Base-by-base conservation (phyloP, 1,139 yeast genomes). In the Pneumocystis jirovecii region DNA sequence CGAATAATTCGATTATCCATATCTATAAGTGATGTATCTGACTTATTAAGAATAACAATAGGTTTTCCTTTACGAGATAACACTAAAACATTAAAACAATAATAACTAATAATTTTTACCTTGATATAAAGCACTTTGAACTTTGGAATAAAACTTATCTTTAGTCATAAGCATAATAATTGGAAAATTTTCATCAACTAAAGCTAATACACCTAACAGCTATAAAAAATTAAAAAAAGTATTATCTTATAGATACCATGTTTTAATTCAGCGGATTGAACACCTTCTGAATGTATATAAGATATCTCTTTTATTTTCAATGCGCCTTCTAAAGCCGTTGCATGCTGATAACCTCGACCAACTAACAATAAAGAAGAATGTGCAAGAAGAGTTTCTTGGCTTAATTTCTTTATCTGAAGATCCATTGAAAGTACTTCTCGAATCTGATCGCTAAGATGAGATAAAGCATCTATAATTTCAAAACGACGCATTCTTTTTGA, bases 251-350 rank as follows among this genome's bases (percentile, higher is more conserved):
- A 12, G 21, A 90, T 96, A 78, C 99, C 99, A 75, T 95, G 99
- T 78, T 95, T 95, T 77, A 95, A 84, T 78, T 95, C 99, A 76
- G 98, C 99, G 37, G 99, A 98, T 71, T 93, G 84, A 64, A 95
- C 96, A 80, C 98, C 99, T 80, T 95, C 99, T 37, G 97, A 89
- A 76, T 95, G 99, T 91, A 93, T 95, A 77, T 95, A 95, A 5
- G 97, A 91, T 70, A 95, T 95, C 78, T 95, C 99, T 79, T 95
- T 95, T 75, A 95, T 93, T 79, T 95, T 95, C 73, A 95, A 83
- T 8, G 99, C 98, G 73, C 98, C 98, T 78, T 95, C 99, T 73
- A 95, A 82, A 19, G 98, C 97, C 70, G 97, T 86, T 29, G 99
- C 98, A 77, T 83, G 86, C 79, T 95, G 98, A 79, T 89, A 91